Conservation (phyloP, 2,329 filamentous ascomycete species). For the Pseudopithomyces chartarum region DNA sequence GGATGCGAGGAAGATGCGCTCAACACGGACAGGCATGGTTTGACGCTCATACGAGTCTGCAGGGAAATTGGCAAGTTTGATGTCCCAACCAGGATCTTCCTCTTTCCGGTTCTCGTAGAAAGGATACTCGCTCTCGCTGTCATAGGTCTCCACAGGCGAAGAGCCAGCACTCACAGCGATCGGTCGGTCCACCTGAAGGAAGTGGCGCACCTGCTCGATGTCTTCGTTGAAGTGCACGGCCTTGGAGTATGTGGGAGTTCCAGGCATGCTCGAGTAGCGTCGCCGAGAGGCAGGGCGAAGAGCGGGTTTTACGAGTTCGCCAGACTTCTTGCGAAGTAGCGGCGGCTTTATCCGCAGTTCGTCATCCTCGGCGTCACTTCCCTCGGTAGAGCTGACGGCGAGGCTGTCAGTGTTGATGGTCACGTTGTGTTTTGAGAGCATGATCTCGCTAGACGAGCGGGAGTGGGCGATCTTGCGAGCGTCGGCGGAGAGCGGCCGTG, state of each 20-base stretch:
- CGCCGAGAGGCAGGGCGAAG: constrained; percentile 78
- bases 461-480: constrained; percentile 67
- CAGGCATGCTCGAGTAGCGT: constrained; percentile 94
- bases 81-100: constrained; percentile 77
- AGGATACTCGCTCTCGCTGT: constrained; percentile 87
- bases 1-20: constrained; percentile 82
- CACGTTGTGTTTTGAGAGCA: constrained; percentile 51
- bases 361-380: constrained; percentile 62
- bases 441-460: constrained; percentile 62
- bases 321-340: constrained; percentile 97
- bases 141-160: constrained; percentile 86
- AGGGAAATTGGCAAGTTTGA: constrained; percentile 83
- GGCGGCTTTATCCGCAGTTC: constrained; percentile 72
- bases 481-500: constrained; percentile 54
- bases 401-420: constrained; percentile 51
- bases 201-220: constrained; percentile 94
- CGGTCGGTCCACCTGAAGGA: constrained; percentile 89
- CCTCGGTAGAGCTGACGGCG: constrained; percentile 51
- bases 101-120: constrained; percentile 63
- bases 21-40: constrained; percentile 73
- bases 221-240: constrained; percentile 98
- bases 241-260: constrained; percentile 93
- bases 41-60: constrained; percentile 65
- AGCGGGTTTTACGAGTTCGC: constrained; percentile 91
- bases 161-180: constrained; percentile 95